Evolutionary conservation across 108 stramenopile species (phyloP).

Genomic region (Seminavis robusta): DNA sequence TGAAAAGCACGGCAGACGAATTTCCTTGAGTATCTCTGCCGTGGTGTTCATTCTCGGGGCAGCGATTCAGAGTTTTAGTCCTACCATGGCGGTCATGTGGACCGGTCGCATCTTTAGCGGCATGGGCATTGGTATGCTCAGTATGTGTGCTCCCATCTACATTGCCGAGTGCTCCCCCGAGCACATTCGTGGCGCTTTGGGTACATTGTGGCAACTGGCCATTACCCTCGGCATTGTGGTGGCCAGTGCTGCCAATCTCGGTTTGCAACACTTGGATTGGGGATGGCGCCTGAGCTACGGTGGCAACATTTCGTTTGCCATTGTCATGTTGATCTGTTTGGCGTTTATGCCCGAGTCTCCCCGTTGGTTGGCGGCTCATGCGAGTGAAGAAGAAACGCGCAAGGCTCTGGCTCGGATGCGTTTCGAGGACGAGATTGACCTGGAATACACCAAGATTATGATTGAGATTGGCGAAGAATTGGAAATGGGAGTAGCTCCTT

Average conservation of each 20-base stretch:
- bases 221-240: conserved; percentile 34
- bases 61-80: background rate
- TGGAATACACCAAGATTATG: conserved; percentile 18
- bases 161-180: conserved; percentile 36
- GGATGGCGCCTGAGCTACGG: conserved; percentile 41
- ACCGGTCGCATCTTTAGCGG: background rate
- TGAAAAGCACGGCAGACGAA: background rate
- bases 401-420: conserved; percentile 18
- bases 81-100: background rate
- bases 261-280: conserved; percentile 24
- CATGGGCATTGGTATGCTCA: conserved; percentile 1
- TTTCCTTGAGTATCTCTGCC: background rate
- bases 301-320: conserved; percentile 34
- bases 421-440: conserved; percentile 22
- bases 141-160: conserved; percentile 16
- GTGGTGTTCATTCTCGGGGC: conserved; percentile 1
- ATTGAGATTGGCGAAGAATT: conserved; percentile 7
- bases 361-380: conserved; percentile 28
- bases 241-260: conserved; percentile 19
- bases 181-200: conserved; percentile 21
- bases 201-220: conserved; percentile 36
- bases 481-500: conserved; percentile 14
- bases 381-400: conserved; percentile 16
- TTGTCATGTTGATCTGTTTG: conserved; percentile 21
- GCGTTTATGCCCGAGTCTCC: conserved; percentile 41